A percentile compares a stretch with the other conserved stretches of the same genome.
Evolutionary conservation across 805 yeast species (phyloP).

Genomic region (Lipomyces mesembrius): DNA sequence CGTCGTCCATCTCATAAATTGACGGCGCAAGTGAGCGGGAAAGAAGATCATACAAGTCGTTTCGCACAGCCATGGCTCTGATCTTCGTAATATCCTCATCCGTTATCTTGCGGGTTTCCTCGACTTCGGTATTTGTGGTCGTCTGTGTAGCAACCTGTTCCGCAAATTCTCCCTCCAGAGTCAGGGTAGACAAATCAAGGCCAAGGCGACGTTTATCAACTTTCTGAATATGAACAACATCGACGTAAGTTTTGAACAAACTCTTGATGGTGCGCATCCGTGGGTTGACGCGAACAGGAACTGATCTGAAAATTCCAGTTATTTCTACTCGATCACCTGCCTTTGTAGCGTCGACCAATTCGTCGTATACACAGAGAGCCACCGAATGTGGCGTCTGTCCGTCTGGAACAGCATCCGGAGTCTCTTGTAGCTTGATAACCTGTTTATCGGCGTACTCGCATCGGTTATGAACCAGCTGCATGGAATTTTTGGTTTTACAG

Average conservation of each 20-base stretch:
- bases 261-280: constrained; percentile 81
- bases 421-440: constrained; percentile 90
- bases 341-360: constrained; percentile 88
- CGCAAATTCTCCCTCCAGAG: constrained; percentile 56
- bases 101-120: constrained; percentile 71
- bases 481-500: constrained; percentile 81
- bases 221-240: constrained; percentile 90
- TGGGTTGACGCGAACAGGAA: constrained; percentile 87
- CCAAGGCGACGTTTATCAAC: constrained; percentile 81
- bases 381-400: constrained; percentile 99
- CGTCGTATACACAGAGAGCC: constrained; percentile 92
- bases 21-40: constrained; percentile 96
- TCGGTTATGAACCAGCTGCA: constrained; percentile 90
- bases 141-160: constrained; percentile 48
- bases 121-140: constrained; percentile 58
- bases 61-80: constrained; percentile 62
- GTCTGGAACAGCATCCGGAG: constrained; percentile 94
- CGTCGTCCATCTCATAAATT: constrained; percentile 94
- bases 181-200: constrained; percentile 69
- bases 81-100: constrained; percentile 72
- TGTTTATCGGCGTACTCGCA: constrained; percentile 95
- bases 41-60: constrained; percentile 81
- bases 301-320: constrained; percentile 91
- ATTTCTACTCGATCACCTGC: constrained; percentile 98
- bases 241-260: constrained; percentile 89